phyloP scores from a whole-genome alignment of 495 filamentous ascomycete species.

The Immersiella caudata region DNA sequence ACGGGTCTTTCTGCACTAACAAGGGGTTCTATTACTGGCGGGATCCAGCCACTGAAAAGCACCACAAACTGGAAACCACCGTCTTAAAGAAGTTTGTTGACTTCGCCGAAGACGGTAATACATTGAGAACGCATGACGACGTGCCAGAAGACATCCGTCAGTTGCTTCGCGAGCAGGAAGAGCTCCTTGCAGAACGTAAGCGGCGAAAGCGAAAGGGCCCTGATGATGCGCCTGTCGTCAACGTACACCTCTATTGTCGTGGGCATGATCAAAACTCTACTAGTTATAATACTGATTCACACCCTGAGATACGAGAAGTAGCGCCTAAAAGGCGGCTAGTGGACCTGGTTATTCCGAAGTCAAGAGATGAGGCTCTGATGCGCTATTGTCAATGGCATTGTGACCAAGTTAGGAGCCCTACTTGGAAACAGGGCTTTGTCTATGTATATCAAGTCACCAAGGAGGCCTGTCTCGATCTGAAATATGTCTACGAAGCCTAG shows the following conservation, averaged over 20 bases:
- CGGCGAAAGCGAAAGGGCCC: constrained; percentile 18
- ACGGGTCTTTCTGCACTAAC: constrained; percentile 19
- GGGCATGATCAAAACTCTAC: constrained; percentile 14
- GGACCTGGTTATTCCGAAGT: constrained; percentile 14
- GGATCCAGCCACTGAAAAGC: constrained; percentile 18
- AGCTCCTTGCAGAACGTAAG: constrained; percentile 15
- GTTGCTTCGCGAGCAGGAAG: constrained; percentile 21
- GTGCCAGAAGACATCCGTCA: constrained; percentile 20
- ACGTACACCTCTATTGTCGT: constrained; percentile 18
- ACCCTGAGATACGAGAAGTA: not conserved
- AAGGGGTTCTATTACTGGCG: constrained; percentile 20
- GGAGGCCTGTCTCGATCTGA: no score
- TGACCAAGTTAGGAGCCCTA: no score
- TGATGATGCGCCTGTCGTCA: constrained; percentile 14
- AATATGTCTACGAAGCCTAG: no score
- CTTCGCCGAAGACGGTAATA: constrained; percentile 18
- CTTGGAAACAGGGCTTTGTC: no score
- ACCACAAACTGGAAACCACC: constrained; percentile 16
- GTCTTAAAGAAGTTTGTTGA: constrained; percentile 13
- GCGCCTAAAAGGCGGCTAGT: not conserved
- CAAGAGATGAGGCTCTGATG: no score
- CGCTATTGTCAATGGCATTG: no score
- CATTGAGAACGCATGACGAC: constrained; percentile 17
- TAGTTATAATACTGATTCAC: constrained; percentile 8
- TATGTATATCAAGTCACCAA: no score